Evolutionary conservation across 495 filamentous ascomycete species (phyloP), one percentile per base, ranked within the genome.

Genomic region (Tuber calosporum): DNA sequence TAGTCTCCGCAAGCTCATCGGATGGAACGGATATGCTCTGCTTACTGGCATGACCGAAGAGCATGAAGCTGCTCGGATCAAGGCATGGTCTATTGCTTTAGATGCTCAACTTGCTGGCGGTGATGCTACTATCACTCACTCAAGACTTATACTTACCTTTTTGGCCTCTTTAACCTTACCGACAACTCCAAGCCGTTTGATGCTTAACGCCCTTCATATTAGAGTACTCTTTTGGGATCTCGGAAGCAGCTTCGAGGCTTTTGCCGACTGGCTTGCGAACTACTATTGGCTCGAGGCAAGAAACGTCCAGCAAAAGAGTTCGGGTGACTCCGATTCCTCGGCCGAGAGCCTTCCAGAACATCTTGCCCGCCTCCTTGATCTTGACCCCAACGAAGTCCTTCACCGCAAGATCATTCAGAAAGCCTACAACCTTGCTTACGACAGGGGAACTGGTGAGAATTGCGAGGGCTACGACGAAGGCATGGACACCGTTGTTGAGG

Each of bases 71-170:
- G 93, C 92, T 19, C 87, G 94, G 39, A 87, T 96, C 75, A 97
- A 96, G 83, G 93, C 93, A 0, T 98, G 94, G 94, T 87, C 90
- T 66, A 97, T 97, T 79, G 94, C 94, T 42, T 87, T 97, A 68
- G 94, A 98, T 83, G 94, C 94, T 72, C 94, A 97, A 80, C 88
- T 98, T 11, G 91, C 92, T n/a, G 94, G 94, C 43, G 94, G 94
- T 43, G 94, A 98, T 83, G 87, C 89, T 7, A 92, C 96, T 80
- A 90, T 98, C 77, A 96, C 89, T 84, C 93, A 90, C 82, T 92
- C 92, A 79, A 88, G 94, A 72, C 86, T 98, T 39, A 88, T 93
- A 0, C 87, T 98, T 43, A 96, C 94, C 1, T 86, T 97, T 41
- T 89, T 97, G 78, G 93, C 95, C 39, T 93, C 93, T 19, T 91